phyloP scores from a whole-genome alignment of 208 protist species.

The Leishmania braziliensis region DNA sequence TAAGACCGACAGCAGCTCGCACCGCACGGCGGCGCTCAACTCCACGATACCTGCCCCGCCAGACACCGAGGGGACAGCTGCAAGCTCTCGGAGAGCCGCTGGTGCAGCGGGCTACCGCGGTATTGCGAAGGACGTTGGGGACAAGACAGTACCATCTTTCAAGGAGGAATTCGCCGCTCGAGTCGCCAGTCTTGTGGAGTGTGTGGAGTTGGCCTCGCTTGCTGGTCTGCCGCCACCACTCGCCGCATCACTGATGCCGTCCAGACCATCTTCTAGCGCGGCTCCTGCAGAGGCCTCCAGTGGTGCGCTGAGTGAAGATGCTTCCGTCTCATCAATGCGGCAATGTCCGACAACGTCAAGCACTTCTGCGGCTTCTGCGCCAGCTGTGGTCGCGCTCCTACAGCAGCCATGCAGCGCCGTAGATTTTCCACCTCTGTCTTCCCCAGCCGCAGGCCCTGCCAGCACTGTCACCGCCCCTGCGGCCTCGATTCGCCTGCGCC shows the following conservation, averaged over 20 bases:
- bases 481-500: slow-evolving; percentile 7
- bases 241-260: slow-evolving; percentile 9
- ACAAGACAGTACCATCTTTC: neutral
- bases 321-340: neutral
- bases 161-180: slow-evolving; percentile 13
- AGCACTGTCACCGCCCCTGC: neutral
- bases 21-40: neutral
- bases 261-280: neutral
- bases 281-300: neutral
- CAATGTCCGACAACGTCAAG: neutral
- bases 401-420: neutral
- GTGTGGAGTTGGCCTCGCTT: slow-evolving; percentile 15
- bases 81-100: neutral
- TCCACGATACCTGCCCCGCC: neutral
- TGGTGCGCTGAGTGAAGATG: neutral
- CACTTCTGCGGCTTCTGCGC: neutral
- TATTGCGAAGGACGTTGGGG: neutral
- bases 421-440: neutral
- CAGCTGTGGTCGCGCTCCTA: neutral
- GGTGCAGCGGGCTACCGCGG: neutral
- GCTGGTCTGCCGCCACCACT: slow-evolving; percentile 26
- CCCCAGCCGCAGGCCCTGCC: neutral
- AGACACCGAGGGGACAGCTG: neutral
- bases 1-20: neutral
- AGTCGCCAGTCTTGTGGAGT: slow-evolving; percentile 21